A percentile compares a stretch with the other conserved stretches of the same genome.
Conservation (phyloP, 345 rosid species). For the Eucalyptus sp. region DNA sequence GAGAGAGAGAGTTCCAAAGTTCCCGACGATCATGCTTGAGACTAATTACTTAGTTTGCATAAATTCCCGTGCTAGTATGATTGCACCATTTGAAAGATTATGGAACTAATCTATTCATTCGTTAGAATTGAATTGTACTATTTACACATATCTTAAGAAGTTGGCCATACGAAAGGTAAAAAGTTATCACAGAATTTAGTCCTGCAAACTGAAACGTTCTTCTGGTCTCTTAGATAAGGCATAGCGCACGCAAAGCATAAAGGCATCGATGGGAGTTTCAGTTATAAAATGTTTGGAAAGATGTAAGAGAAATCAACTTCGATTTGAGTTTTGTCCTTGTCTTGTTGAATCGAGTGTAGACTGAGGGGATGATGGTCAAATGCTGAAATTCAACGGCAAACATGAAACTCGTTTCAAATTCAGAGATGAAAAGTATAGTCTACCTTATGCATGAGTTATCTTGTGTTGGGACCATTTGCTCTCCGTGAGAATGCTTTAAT, state of each 20-base stretch:
- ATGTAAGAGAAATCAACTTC: too few relatives aligned
- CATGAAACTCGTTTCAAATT: too few relatives aligned
- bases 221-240: neutral
- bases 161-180: neutral
- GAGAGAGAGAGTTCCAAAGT: neutral
- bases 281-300: neutral
- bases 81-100: neutral
- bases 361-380: too few relatives aligned
- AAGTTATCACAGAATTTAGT: neutral
- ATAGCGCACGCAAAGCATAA: neutral
- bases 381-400: too few relatives aligned
- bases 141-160: neutral
- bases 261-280: neutral
- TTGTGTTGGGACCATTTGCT: too few relatives aligned
- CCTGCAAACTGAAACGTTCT: neutral
- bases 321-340: too few relatives aligned
- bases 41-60: neutral
- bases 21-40: neutral
- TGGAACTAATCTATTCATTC: neutral
- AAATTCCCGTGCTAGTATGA: neutral
- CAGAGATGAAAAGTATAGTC: too few relatives aligned
- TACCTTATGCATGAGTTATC: too few relatives aligned
- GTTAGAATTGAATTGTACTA: neutral
- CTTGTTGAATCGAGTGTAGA: too few relatives aligned
- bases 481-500: too few relatives aligned